Base-by-base conservation (phyloP, 2,329 filamentous ascomycete species). In the Fusarium albosuccineum region DNA sequence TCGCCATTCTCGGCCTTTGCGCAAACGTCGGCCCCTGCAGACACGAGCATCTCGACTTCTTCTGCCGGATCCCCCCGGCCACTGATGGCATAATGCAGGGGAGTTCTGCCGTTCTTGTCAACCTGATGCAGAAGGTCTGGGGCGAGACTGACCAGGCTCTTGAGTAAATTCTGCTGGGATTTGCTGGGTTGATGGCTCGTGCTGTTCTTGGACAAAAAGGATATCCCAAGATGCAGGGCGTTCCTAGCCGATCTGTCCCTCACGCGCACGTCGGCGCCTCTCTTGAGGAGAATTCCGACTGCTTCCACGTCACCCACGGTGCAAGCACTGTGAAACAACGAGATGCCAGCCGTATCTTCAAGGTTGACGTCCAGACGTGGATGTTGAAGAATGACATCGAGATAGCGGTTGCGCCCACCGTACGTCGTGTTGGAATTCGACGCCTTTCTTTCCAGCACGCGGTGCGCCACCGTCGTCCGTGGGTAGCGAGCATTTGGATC, bases 401-500 rank as follows among this genome's bases (percentile, higher is more conserved):
- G 37, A 4, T 40, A 40, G 37, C 37, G 37, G n/a, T 16, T 40
- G 8, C 37, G 37, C 7, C 7, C 37, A 8, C 37, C 14, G 14
- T 40, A 40, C 9, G 37, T 40, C 14, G 14, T 40, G 13, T n/a
- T 40, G 48, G 34, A 51, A 30, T 27, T 16, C 3, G 48, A 40
- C n/a, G 6, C n/a, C 37, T 40, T 27, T 30, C 22, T 40, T 29
- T 16, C 36, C 48, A 30, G 11, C 11, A 39, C 16, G 33, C 48
- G 48, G 40, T 51, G 48, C 22, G 34, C 34, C 48, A 51, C 36
- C 22, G 34, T 51, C 33, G 48, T 40, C 8, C 33, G 16, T 17
- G 16, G 5, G n/a, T 51, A 51, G 33, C 48, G 16, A 11, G 34
- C 48, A n/a, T 14, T 36, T 8, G 48, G 34, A 3, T 40, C 34